These are phyloP conservation scores for Cladosporium austrohemisphaericum DNA, from an alignment of 2,329 filamentous ascomycete species.

Conservation along the genomic window DNA sequence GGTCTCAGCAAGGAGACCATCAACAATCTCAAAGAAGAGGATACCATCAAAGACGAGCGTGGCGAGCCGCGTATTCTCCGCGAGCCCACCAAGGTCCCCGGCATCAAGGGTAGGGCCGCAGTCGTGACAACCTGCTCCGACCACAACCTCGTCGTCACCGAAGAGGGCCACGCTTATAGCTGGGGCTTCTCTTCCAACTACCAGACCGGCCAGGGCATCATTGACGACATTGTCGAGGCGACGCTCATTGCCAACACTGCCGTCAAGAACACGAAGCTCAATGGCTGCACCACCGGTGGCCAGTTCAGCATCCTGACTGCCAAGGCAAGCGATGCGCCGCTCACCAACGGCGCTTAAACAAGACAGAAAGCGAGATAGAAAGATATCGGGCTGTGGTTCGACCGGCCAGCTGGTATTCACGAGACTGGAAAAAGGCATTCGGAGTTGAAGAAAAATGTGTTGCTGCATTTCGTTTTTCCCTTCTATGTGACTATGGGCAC, in stretches of 20 bases:
- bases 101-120: constrained; percentile 52
- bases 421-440: too few relatives aligned
- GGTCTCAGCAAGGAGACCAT: constrained; percentile 45
- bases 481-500: neutral
- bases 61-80: constrained; percentile 68
- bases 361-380: too few relatives aligned
- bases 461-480: neutral
- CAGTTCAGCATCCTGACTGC: constrained; percentile 63
- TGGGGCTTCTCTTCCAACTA: constrained; percentile 82
- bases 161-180: constrained; percentile 65
- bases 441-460: constrained; percentile 1
- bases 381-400: too few relatives aligned
- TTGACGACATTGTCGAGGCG: constrained; percentile 74
- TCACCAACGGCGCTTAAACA: constrained; percentile 2
- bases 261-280: constrained; percentile 68
- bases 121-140: constrained; percentile 58
- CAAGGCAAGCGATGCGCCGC: constrained; percentile 7
- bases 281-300: constrained; percentile 79
- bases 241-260: constrained; percentile 82
- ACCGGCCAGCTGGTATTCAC: neutral
- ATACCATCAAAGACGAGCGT: constrained; percentile 58
- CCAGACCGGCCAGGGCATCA: constrained; percentile 72
- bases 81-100: constrained; percentile 56
- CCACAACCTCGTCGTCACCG: constrained; percentile 67
- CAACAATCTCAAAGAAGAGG: constrained; percentile 53